phyloP scores from a whole-genome alignment of 176 grass and related monocot genomes.

The Aegilops umbellulata region DNA sequence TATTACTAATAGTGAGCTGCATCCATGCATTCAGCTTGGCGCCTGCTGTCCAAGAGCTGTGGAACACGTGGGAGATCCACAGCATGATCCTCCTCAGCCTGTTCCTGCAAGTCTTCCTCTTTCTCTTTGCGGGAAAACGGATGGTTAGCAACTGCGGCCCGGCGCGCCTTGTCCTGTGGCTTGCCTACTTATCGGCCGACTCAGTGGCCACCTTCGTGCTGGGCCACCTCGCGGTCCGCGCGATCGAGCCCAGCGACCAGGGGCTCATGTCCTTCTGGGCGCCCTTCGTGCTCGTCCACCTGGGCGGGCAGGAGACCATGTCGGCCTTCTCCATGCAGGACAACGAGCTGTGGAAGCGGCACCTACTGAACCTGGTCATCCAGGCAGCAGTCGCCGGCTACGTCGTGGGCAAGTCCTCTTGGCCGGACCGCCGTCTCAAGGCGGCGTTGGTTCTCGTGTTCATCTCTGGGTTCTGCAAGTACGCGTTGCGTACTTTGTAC shows the following conservation, averaged over 20 bases:
- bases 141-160: no score
- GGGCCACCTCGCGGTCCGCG: neutral
- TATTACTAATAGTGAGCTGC: no score
- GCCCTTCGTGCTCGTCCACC: neutral
- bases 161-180: neutral
- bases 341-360: neutral
- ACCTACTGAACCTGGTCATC: neutral
- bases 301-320: slow-evolving; percentile 9
- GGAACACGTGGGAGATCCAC: neutral
- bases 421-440: neutral
- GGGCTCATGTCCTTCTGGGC: neutral
- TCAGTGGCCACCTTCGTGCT: neutral
- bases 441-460: neutral
- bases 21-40: neutral
- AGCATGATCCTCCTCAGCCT: neutral
- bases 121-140: no score
- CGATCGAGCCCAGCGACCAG: neutral
- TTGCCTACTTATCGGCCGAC: neutral
- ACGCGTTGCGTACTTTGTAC: neutral
- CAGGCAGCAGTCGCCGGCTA: neutral
- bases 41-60: neutral
- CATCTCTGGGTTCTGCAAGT: neutral
- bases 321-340: neutral
- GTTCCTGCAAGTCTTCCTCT: no score
- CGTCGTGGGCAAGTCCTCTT: neutral